Evolutionary conservation across 108 stramenopile species (phyloP).

Genomic region (Skeletonema grethae): DNA sequence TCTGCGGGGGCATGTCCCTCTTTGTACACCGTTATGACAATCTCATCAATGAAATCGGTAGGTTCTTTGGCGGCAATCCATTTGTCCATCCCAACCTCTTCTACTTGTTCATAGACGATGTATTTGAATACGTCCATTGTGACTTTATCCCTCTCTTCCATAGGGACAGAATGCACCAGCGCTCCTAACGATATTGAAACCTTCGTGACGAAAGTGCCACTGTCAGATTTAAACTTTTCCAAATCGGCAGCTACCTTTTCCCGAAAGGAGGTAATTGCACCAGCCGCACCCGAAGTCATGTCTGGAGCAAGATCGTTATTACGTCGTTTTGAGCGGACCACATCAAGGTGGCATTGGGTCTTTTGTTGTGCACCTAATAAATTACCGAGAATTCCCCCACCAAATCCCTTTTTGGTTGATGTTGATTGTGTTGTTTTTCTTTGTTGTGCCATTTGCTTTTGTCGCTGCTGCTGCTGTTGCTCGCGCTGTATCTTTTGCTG

Average conservation of each 20-base stretch:
- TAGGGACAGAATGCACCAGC: constrained; percentile 20
- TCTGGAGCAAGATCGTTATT: constrained; percentile 14
- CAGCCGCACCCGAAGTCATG: constrained; percentile 32
- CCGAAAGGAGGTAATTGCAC: constrained; percentile 40
- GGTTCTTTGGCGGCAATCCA: constrained; percentile 88
- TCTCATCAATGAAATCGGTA: constrained; percentile 83
- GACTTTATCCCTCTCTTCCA: constrained; percentile 58
- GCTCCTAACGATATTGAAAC: constrained; percentile 29
- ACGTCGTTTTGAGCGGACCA: constrained; percentile 35
- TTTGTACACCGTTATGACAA: constrained; percentile 75
- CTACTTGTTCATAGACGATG: constrained; percentile 84
- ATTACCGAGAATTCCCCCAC: constrained; percentile 75
- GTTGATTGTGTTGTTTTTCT: not conserved
- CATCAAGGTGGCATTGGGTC: constrained; percentile 71
- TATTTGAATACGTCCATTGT: constrained; percentile 87
- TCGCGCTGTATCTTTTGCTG: constrained; percentile 21
- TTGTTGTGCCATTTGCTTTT: constrained; percentile 11
- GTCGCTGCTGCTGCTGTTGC: constrained; percentile 28
- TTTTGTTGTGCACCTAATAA: constrained; percentile 68
- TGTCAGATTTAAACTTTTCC: constrained; percentile 31
- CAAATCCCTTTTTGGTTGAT: constrained; percentile 29
- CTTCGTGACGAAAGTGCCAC: constrained; percentile 13
- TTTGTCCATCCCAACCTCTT: constrained; percentile 79
- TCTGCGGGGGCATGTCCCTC: constrained; percentile 81
- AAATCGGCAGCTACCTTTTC: constrained; percentile 26